Evolutionary conservation across 2,329 filamentous ascomycete genomes (phyloP).

Genomic region (Beauveria australis): DNA sequence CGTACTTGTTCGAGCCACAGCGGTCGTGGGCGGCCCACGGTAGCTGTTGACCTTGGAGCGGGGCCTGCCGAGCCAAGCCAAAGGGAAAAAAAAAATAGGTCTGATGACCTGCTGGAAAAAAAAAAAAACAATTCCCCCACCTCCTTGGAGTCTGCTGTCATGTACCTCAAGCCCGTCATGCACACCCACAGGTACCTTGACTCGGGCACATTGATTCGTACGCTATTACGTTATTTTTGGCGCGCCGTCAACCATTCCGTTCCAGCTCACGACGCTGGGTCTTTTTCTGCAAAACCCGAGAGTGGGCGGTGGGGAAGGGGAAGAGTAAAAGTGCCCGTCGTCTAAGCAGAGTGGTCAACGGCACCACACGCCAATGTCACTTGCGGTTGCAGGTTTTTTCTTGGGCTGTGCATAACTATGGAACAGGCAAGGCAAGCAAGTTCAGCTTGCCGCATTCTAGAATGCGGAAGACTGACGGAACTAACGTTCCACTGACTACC

Average conservation of each 20-base stretch:
- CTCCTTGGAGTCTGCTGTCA: not conserved
- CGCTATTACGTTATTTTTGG: too few species aligned
- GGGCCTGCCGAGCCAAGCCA: not conserved
- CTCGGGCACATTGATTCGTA: too few species aligned
- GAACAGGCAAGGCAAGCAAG: too few species aligned
- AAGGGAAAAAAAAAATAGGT: not conserved
- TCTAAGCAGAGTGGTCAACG: not conserved
- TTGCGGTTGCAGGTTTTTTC: not conserved
- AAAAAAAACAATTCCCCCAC: not conserved
- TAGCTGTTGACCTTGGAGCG: conserved; percentile 5
- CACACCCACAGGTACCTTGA: conserved; percentile 1
- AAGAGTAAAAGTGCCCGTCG: too few species aligned
- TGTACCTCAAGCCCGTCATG: not conserved
- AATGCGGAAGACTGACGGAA: too few species aligned
- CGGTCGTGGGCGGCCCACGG: not conserved
- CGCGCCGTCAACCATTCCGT: too few species aligned
- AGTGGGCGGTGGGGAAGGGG: not conserved
- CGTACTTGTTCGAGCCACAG: not conserved
- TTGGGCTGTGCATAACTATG: not conserved
- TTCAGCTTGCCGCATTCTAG: too few species aligned
- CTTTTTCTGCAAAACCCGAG: too few species aligned
- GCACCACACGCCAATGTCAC: not conserved
- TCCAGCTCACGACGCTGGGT: too few species aligned
- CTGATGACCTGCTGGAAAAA: not conserved
- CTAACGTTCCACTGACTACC: too few species aligned